Evolutionary conservation across 1,139 yeast species (phyloP), one percentile per base, ranked within the genome.

Genomic region (Magnusiomyces clavatus): DNA sequence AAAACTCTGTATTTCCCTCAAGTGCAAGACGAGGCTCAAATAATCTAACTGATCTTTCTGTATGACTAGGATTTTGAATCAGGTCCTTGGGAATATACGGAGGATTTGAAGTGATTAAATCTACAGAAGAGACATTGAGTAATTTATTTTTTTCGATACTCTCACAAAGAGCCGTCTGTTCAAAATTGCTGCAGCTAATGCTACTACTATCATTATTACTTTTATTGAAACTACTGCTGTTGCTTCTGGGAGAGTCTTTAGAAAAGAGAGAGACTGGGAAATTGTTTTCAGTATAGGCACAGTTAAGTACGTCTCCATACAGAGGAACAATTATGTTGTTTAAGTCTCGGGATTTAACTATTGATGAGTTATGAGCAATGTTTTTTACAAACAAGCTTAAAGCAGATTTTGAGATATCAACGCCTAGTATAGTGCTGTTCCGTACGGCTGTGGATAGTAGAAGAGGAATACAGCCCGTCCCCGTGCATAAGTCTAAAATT

Each of bases 401-500:
- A 0, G 96, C 95, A 1, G 58, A 56, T 0, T 62, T 60, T 3
- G 88, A 81, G 1, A 81, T 62, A 63, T 92, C 97, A 6, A 83
- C 66, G 0, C 82, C 95, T 12, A 57, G 56, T 1, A 82, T 65
- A 0, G 57, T 48, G 13, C 63, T 54, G 0, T 58, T 50, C 1
- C 43, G 51, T 16, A 57, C 50, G n/a, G 49, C 52, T 12, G 57
- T 50, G 3, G 65, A 62, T 20, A 83, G 59, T 35, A 69, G 61
- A 46, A 90, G 68, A 0, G 92, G 83, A 39, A 92, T 78, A 63
- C 98, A 92, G 0, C 97, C 98, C 0, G 94, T 74, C 0, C 98
- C 98, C 0, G 96, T 81, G 61, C 97, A 90, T 24, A 87, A 75
- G 68, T 92, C 98, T 6, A 85, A 60, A 1, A 84, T 64, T 1